These are phyloP conservation scores for Chaetomidium leptoderma DNA, from an alignment of 495 filamentous ascomycete species.

Conservation along the genomic window DNA sequence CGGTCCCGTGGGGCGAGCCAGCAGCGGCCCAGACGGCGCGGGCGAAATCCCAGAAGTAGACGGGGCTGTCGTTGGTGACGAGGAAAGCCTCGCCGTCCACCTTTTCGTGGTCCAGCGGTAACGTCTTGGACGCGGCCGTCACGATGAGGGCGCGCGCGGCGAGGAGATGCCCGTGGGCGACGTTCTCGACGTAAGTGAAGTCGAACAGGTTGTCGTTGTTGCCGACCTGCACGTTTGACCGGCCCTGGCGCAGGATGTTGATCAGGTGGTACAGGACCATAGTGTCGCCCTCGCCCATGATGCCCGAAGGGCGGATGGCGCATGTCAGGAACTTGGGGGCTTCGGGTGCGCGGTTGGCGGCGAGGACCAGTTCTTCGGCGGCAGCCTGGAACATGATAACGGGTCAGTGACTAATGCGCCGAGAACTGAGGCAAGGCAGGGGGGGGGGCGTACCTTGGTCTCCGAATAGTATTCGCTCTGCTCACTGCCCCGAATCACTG, in stretches of 20 bases:
- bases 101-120: slow-evolving; percentile 66
- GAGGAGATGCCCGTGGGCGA: slow-evolving; percentile 69
- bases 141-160: slow-evolving; percentile 68
- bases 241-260: slow-evolving; percentile 57
- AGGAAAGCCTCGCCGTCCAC: slow-evolving; percentile 95
- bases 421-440: background rate
- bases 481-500: slow-evolving; percentile 61
- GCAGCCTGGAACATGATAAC: slow-evolving; percentile 55
- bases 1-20: slow-evolving; percentile 57
- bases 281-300: slow-evolving; percentile 84
- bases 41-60: slow-evolving; percentile 95
- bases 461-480: slow-evolving; percentile 91
- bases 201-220: slow-evolving; percentile 84
- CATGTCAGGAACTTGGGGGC: slow-evolving; percentile 64
- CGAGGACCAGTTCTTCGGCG: slow-evolving; percentile 79
- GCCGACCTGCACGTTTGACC: slow-evolving; percentile 79
- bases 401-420: background rate
- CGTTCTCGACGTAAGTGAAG: slow-evolving; percentile 76
- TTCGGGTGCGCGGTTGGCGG: slow-evolving; percentile 67
- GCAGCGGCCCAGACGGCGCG: slow-evolving; percentile 73
- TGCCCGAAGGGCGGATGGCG: slow-evolving; percentile 81
- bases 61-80: slow-evolving; percentile 85
- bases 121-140: slow-evolving; percentile 50
- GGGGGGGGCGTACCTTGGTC: slow-evolving; percentile 58
- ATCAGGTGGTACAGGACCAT: slow-evolving; percentile 61